A percentile compares a stretch with the other conserved stretches of the same genome.
Evolutionary conservation across 2,329 filamentous ascomycete species (phyloP).

Genomic region (Trichoderma koningiopsis): DNA sequence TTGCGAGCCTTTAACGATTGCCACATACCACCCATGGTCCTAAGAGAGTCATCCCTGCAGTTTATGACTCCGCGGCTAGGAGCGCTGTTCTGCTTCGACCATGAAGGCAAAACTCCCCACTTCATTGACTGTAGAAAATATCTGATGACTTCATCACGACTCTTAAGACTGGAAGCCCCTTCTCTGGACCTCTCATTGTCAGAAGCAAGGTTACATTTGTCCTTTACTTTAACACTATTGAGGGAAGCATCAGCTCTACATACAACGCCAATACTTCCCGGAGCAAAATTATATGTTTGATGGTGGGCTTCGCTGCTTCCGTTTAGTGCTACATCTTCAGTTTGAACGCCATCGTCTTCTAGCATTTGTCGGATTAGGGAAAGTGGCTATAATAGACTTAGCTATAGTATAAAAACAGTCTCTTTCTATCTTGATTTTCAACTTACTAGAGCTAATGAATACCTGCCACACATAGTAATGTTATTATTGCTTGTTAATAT

Average conservation of each 20-base stretch:
- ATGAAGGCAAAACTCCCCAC: slow-evolving; percentile 93
- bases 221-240: slow-evolving; percentile 52
- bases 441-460: slow-evolving; percentile 41
- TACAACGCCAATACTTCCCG: slow-evolving; percentile 80
- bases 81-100: slow-evolving; percentile 83
- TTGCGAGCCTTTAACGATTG: slow-evolving; percentile 86
- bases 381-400: slow-evolving; percentile 43
- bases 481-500: neutral
- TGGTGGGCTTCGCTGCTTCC: slow-evolving; percentile 62
- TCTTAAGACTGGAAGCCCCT: neutral
- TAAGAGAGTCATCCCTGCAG: slow-evolving; percentile 85
- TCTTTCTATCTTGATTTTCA: neutral
- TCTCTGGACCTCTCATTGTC: slow-evolving; percentile 5
- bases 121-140: slow-evolving; percentile 93
- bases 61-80: slow-evolving; percentile 88
- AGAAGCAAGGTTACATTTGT: slow-evolving; percentile 27
- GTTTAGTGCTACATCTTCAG: slow-evolving; percentile 72
- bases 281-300: slow-evolving; percentile 90
- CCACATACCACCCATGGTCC: slow-evolving; percentile 82
- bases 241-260: slow-evolving; percentile 76
- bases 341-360: slow-evolving; percentile 71
- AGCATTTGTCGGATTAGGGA: slow-evolving; percentile 75
- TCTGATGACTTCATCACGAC: slow-evolving; percentile 41
- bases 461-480: slow-evolving; percentile 42
- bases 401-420: neutral